Conservation (phyloP, 2,329 filamentous ascomycete genomes). For the Aspergillus cejpii region DNA sequence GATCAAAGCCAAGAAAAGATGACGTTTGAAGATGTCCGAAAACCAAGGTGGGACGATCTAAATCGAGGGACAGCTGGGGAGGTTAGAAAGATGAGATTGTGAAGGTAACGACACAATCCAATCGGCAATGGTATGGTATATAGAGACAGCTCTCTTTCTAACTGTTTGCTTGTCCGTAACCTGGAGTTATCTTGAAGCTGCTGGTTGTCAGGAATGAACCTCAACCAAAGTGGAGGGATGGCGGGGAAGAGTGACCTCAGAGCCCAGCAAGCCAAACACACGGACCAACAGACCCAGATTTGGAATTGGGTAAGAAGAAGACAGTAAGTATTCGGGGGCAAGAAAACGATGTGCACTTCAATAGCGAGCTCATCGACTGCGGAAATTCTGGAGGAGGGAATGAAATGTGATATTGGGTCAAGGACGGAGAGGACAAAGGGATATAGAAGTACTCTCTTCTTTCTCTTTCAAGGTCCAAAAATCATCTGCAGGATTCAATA, state of each 20-base stretch:
- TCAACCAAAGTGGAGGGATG: constrained; percentile 8
- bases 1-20: not conserved
- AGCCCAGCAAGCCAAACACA: constrained; percentile 10
- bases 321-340: constrained; percentile 1
- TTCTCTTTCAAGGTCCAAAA: not conserved
- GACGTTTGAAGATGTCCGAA: not conserved
- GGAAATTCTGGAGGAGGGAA: not conserved
- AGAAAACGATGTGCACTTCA: constrained; percentile 18
- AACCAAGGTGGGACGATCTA: not conserved
- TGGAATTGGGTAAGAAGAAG: constrained; percentile 11
- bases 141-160: no score
- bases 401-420: not conserved
- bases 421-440: not conserved
- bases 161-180: no score
- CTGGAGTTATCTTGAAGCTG: no score
- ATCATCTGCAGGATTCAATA: no score
- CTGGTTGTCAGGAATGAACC: no score
- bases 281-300: constrained; percentile 15
- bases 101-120: no score
- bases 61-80: not conserved
- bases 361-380: constrained; percentile 26
- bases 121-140: no score
- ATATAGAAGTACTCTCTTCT: not conserved
- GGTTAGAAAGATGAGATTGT: no score
- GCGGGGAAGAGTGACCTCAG: constrained; percentile 16